Base-by-base conservation (phyloP, 129 eudicot species). In the Chrysanthemum seticuspe region DNA sequence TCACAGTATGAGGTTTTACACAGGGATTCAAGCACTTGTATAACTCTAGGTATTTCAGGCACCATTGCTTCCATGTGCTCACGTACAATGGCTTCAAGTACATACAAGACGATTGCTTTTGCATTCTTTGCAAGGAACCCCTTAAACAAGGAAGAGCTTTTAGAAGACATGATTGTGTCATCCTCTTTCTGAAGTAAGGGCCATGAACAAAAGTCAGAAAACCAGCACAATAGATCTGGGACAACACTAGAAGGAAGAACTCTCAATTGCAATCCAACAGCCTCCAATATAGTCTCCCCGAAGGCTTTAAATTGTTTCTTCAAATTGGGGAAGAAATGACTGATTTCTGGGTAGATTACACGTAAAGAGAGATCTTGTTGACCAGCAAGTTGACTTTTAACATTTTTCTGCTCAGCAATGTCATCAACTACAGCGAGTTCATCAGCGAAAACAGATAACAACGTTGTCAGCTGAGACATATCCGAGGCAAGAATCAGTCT, bases 31-130 rank as follows among this genome's bases (percentile, higher is more conserved):
- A 93, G 80, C 36, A 90, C 86, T 70, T 89, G 90, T 45, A 90
- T 83, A 76, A 93, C 80, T 75, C 89, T 84, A 55, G 98, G 98
- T 55, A 87, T 75, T 85, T 93, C 98, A 58, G 97, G 96, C 65
- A 93, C 87, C 84, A 93, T 74, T 49, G 96, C 96, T 81, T 93
- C 98, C 97, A 90, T 90, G 78, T 93, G 98, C 81, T 90, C 88
- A 65, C 67, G 78, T 78, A 90, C 85, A 29, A 93, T 84, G 70
- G 96, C 89, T 83, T 93, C 98, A 79, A 93, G 96, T 53, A 87
- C 69, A 45, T 85, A 93, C 10, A 89, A 74, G 49, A 93, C 71
- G 50, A 90, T 81, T 23, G 96, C 98, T 80, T 86, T 93, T 70
- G 96, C 92, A 75, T 93, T 93, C 79, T 86, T 93, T 13, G 91